Evolutionary conservation across 176 grass and related monocot species (phyloP).

Genomic region (sorghum (Sorghum bicolor)): DNA sequence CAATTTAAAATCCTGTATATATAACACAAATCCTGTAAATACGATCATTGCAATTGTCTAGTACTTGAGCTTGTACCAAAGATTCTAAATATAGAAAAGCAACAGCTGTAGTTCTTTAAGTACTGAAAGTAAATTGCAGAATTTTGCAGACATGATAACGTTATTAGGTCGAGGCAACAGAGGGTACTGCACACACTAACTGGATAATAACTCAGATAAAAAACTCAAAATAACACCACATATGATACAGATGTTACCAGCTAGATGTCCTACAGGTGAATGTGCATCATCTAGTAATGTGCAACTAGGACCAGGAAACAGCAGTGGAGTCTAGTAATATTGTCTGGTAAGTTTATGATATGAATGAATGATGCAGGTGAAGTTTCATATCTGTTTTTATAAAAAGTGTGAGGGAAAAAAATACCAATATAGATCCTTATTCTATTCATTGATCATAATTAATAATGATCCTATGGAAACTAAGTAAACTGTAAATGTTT

Average conservation of each 20-base stretch:
- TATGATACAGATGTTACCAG: background rate
- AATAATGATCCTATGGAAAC: background rate
- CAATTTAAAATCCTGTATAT: background rate
- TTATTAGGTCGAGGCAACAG: background rate
- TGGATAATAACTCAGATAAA: background rate
- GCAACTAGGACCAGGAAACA: background rate
- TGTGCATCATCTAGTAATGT: background rate
- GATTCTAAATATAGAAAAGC: background rate
- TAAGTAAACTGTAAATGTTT: background rate
- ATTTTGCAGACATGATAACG: conserved; percentile 17
- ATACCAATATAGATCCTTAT: background rate
- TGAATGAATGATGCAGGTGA: background rate
- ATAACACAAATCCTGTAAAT: background rate
- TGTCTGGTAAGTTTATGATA: background rate
- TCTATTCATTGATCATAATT: background rate
- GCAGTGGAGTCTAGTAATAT: background rate
- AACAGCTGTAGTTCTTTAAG: background rate
- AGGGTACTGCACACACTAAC: background rate
- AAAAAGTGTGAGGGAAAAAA: background rate
- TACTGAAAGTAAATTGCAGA: conserved; percentile 4
- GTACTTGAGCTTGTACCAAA: conserved; percentile 3
- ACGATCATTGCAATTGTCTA: background rate
- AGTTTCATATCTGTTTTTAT: background rate
- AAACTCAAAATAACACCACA: background rate
- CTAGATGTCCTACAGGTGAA: background rate